Conservation (phyloP, 768 basidiomycete species). For the Boletus vermiculosoides region DNA sequence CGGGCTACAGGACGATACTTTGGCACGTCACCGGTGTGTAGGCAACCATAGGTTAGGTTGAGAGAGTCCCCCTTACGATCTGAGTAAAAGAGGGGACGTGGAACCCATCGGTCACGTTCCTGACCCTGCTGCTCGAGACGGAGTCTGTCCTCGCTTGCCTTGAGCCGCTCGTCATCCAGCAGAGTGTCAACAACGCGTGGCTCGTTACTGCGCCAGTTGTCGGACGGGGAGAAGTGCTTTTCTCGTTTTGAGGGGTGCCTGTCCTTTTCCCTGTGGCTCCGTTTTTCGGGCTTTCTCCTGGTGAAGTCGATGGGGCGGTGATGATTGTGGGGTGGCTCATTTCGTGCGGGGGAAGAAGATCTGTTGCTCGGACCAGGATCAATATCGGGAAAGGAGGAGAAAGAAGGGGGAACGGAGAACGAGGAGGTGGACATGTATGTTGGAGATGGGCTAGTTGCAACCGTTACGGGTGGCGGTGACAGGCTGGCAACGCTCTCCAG, state of each 20-base stretch:
- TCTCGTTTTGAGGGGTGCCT: constrained; percentile 32
- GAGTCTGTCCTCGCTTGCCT: constrained; percentile 36
- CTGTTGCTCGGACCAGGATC: constrained; percentile 42
- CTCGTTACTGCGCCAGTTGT: constrained; percentile 24
- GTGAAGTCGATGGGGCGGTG: constrained; percentile 10
- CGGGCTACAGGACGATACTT: constrained; percentile 60
- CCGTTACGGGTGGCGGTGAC: constrained; percentile 9
- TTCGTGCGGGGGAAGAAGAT: constrained; percentile 14
- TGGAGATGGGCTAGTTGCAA: constrained; percentile 1
- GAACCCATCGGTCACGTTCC: constrained; percentile 26
- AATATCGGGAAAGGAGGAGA: constrained; percentile 68
- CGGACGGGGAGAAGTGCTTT: constrained; percentile 28
- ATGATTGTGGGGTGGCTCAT: constrained; percentile 14
- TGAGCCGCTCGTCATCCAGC: constrained; percentile 33
- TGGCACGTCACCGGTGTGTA: constrained; percentile 62
- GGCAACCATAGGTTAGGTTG: constrained; percentile 66
- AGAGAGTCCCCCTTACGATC: constrained; percentile 66
- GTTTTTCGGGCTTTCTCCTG: constrained; percentile 23
- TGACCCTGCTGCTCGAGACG: constrained; percentile 19
- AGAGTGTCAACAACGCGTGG: constrained; percentile 10
- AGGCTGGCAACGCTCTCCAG: neutral
- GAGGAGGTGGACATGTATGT: constrained; percentile 50
- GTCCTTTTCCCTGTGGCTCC: constrained; percentile 28
- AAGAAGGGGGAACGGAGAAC: constrained; percentile 61
- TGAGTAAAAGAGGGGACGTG: constrained; percentile 49